Percentiles rank a stretch among this genome's conserved stretches.
phyloP scores from a whole-genome alignment of 2,329 filamentous ascomycete genomes.

The Ceratocystis destructans region DNA sequence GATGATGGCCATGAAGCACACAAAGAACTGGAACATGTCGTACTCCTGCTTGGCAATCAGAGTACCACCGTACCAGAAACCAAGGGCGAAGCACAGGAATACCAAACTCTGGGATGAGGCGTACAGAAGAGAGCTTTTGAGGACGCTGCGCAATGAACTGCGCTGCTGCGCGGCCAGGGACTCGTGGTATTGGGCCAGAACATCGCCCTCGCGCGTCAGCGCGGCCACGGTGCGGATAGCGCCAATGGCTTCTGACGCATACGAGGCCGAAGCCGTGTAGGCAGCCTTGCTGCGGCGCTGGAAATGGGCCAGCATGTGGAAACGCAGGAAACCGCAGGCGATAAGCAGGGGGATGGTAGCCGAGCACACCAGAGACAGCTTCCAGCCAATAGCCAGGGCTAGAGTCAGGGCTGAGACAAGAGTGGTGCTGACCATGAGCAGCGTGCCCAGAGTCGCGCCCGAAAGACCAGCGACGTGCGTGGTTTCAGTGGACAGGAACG shows the following conservation, averaged over 20 bases:
- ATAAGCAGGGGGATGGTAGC: slow-evolving; percentile 65
- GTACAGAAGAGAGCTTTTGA: slow-evolving; percentile 67
- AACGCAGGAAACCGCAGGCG: slow-evolving; percentile 72
- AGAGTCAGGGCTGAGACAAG: slow-evolving; percentile 59
- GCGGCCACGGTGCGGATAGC: slow-evolving; percentile 89
- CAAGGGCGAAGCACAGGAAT: slow-evolving; percentile 72
- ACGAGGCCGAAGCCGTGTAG: slow-evolving; percentile 69
- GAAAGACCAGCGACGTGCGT: slow-evolving; percentile 80
- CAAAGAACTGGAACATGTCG: slow-evolving; percentile 73
- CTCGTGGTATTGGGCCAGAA: slow-evolving; percentile 55
- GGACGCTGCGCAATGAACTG: slow-evolving; percentile 55
- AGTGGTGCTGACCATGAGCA: slow-evolving; percentile 68
- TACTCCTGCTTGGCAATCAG: slow-evolving; percentile 61
- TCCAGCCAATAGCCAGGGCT: slow-evolving; percentile 69
- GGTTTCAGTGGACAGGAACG: slow-evolving; percentile 77
- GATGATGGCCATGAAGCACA: slow-evolving; percentile 76
- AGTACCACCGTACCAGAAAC: slow-evolving; percentile 83
- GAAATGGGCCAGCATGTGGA: slow-evolving; percentile 70
- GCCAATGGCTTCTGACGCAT: slow-evolving; percentile 84
- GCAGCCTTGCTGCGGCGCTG: slow-evolving; percentile 65
- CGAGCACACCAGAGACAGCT: slow-evolving; percentile 70
- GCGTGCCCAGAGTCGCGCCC: slow-evolving; percentile 73
- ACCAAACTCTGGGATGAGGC: slow-evolving; percentile 71
- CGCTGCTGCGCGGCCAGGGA: slow-evolving; percentile 54
- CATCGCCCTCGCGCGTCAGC: slow-evolving; percentile 73